Base-by-base conservation (phyloP, 768 basidiomycete genomes). In the Rhizopogon sp. region DNA sequence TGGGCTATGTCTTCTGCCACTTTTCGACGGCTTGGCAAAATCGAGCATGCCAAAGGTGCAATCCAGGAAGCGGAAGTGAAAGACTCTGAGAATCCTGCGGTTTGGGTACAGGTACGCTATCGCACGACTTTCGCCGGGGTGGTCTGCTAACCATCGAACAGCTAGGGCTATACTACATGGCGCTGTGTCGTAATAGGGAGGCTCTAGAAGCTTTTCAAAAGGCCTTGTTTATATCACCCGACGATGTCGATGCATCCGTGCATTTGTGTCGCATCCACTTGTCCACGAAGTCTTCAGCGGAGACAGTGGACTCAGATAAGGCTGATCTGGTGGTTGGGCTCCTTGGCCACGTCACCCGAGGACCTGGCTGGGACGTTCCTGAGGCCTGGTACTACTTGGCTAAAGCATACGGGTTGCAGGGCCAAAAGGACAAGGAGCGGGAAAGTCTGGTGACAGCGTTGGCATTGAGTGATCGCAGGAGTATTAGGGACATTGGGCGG, bases 1-100 rank as follows among this genome's bases (percentile, higher is more conserved):
- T 99, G 97, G 97, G 72, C 97, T 5, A 91, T 93, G 80, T 90
- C 88, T 6, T 92, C 96, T 1, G 93, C 97, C 14, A 97, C 92
- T 0, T 98, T 98, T 74, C 78, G 97, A 44, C 75, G 97, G 56
- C 73, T 89, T 53, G 91, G 91, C 10, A 93, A 93, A 72, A 80
- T 91, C 52, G 95, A 97, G 56, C 92, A 98, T 62, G 86, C 90
- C 0, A 83, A 84, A 50, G 95, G 85, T 10, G 87, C 96, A 2
- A 93, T 98, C 43, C 92, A 93, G 66, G 96, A 99, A 70, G 97
- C 96, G 0, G 96, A 99, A 67, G 84, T 88, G 3, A 78, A 82
- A 59, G 92, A 96, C 65, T 87, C 91, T 59, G 79, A 81, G 25
- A 94, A 96, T 67, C 83, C 91, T 3, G 85, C 83, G 28, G 93